phyloP scores from a whole-genome alignment of 192 early-diverging fungal species.

The Coemansia aciculifera region DNA sequence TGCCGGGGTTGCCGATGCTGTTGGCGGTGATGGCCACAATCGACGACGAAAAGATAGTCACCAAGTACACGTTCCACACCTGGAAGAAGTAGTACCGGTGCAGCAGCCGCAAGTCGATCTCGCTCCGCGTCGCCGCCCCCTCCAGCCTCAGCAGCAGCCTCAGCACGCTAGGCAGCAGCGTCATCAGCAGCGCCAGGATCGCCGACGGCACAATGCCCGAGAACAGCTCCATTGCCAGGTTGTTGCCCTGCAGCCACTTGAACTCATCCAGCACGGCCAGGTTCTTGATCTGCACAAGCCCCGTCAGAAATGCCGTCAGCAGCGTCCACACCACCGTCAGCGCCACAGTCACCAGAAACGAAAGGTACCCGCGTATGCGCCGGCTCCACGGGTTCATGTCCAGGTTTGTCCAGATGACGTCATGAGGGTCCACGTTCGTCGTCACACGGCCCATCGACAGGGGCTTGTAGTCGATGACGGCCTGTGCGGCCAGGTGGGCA shows the following conservation, averaged over 20 bases:
- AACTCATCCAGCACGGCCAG: conserved; percentile 33
- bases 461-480: conserved; percentile 65
- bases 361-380: conserved; percentile 59
- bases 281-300: conserved; percentile 58
- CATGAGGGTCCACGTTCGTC: conserved; percentile 67
- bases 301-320: conserved; percentile 62
- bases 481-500: conserved; percentile 79
- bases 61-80: conserved; percentile 80
- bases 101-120: conserved; percentile 68
- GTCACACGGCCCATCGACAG: conserved; percentile 67
- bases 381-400: conserved; percentile 61
- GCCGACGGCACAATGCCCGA: conserved; percentile 78
- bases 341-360: conserved; percentile 55
- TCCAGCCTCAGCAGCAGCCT: conserved; percentile 64
- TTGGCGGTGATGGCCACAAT: conserved; percentile 39
- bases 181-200: conserved; percentile 71
- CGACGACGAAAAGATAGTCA: conserved; percentile 74
- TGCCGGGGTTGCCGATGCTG: conserved; percentile 14
- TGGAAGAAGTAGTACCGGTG: conserved; percentile 81
- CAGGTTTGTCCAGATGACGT: conserved; percentile 88
- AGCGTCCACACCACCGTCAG: conserved; percentile 76
- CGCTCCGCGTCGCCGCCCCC: conserved; percentile 62
- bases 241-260: conserved; percentile 41
- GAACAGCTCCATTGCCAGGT: conserved; percentile 56
- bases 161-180: conserved; percentile 71